Conservation (phyloP, 768 basidiomycete genomes). For the Suillus weaverae region DNA sequence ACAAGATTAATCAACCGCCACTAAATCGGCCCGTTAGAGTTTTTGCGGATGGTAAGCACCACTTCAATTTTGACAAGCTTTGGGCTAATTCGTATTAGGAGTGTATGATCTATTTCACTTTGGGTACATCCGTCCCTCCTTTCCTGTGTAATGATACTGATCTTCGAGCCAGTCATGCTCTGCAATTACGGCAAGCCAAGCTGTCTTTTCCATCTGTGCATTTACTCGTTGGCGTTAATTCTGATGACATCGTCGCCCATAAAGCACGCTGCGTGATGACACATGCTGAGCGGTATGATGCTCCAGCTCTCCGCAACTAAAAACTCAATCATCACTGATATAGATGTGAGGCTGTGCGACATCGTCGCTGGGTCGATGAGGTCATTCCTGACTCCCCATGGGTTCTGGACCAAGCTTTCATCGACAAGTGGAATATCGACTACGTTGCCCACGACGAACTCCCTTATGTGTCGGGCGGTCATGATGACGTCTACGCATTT, state of each 20-base stretch:
- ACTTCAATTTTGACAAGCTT: neutral
- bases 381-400: conserved; percentile 90
- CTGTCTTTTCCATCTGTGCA: conserved; percentile 88
- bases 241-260: conserved; percentile 76
- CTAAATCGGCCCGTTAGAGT: conserved; percentile 78
- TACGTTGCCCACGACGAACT: conserved; percentile 97
- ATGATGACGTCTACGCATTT: conserved; percentile 83
- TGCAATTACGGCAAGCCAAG: conserved; percentile 96
- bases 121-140: conserved; percentile 54
- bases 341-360: conserved; percentile 87
- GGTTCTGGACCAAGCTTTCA: conserved; percentile 79
- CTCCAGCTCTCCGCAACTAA: neutral
- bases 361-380: conserved; percentile 97
- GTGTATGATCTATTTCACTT: conserved; percentile 99
- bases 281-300: conserved; percentile 75
- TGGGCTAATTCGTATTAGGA: conserved; percentile 42
- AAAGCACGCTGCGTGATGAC: conserved; percentile 87
- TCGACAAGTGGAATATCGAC: conserved; percentile 87
- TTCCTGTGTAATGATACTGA: conserved; percentile 6
- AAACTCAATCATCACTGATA: conserved; percentile 2
- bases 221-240: conserved; percentile 91
- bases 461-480: conserved; percentile 77
- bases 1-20: conserved; percentile 88
- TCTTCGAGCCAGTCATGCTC: conserved; percentile 68
- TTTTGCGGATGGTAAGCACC: conserved; percentile 84